phyloP scores from a whole-genome alignment of 768 basidiomycete species.

The Termitomyces sp. region DNA sequence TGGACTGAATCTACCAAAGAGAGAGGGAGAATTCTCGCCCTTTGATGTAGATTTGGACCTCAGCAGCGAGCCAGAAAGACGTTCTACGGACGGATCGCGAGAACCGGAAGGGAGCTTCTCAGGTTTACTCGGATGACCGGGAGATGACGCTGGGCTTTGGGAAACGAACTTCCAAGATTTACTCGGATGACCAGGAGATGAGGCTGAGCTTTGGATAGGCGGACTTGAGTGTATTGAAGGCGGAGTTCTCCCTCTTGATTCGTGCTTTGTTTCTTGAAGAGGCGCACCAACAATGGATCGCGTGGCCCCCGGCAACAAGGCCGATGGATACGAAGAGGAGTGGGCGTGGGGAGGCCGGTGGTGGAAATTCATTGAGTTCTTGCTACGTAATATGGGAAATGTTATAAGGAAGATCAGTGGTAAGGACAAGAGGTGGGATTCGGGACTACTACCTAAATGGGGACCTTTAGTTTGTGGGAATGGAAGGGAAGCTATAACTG shows the following conservation, averaged over 20 bases:
- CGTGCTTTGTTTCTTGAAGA: background rate
- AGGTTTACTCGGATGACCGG: background rate
- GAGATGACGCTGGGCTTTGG: background rate
- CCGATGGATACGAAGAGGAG: conserved; percentile 5
- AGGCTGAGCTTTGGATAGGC: background rate
- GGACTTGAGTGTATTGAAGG: conserved; percentile 3
- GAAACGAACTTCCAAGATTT: too few relatives aligned
- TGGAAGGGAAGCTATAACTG: background rate
- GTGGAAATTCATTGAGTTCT: background rate
- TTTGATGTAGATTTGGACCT: background rate
- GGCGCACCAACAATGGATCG: background rate
- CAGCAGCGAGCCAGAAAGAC: background rate
- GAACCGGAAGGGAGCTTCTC: background rate
- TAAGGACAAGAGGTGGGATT: background rate
- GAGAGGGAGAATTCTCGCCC: background rate
- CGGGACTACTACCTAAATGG: background rate
- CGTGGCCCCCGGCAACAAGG: background rate
- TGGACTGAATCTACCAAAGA: background rate
- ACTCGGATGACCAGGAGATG: background rate
- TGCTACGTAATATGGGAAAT: too few relatives aligned
- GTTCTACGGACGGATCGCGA: conserved; percentile 2
- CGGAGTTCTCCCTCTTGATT: background rate
- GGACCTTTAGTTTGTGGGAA: background rate
- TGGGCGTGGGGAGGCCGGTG: background rate
- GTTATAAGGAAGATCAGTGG: background rate